Conservation (phyloP, 2,329 filamentous ascomycete species). For the Talaromyces rugulosus region DNA sequence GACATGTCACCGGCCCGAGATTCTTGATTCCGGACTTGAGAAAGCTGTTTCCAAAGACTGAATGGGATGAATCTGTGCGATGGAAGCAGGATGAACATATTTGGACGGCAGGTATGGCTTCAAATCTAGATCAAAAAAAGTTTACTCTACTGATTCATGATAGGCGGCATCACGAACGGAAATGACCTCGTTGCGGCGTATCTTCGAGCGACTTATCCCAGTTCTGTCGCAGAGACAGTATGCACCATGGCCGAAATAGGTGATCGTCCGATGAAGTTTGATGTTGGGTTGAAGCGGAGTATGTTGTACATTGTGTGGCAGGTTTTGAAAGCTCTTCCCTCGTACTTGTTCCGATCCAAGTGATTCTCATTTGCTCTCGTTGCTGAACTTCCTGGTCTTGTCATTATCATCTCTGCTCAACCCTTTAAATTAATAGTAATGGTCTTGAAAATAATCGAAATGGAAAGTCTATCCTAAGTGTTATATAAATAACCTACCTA, state of each 20-base stretch:
- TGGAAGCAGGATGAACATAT: slow-evolving; percentile 22
- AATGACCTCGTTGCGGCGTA: slow-evolving; percentile 22
- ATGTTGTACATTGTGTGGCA: background rate
- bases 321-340: background rate
- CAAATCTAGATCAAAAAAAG: background rate
- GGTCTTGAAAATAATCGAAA: no score
- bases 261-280: slow-evolving; percentile 4
- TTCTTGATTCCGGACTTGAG: slow-evolving; percentile 20
- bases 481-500: no score
- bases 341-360: background rate
- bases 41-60: slow-evolving; percentile 21
- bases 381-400: background rate
- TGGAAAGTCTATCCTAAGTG: no score
- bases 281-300: background rate
- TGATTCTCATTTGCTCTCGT: background rate
- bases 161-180: slow-evolving; percentile 25
- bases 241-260: slow-evolving; percentile 31
- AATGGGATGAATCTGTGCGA: slow-evolving; percentile 20
- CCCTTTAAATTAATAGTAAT: background rate
- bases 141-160: background rate
- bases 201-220: slow-evolving; percentile 18
- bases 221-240: slow-evolving; percentile 27
- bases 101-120: slow-evolving; percentile 21
- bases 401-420: background rate
- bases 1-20: slow-evolving; percentile 20